These are phyloP conservation scores for Rhodomyrtus tomentosa DNA, from an alignment of 345 rosid genomes.

Conservation along the genomic window DNA sequence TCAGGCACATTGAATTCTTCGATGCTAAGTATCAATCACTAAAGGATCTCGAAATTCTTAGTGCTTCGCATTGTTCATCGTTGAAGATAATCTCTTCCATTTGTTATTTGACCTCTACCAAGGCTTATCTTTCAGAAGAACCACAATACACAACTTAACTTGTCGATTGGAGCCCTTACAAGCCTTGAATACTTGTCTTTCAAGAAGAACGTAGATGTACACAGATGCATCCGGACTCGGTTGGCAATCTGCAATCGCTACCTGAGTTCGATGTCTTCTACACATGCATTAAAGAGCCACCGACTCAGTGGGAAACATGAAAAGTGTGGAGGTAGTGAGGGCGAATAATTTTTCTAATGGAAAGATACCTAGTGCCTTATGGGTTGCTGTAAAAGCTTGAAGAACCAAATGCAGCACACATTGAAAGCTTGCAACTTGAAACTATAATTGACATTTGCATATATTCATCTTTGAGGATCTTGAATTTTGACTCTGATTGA, in stretches of 20 bases:
- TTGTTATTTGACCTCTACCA: too few relatives aligned
- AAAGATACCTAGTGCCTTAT: not conserved
- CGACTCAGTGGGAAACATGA: not conserved
- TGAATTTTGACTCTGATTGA: not conserved
- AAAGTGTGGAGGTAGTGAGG: not conserved
- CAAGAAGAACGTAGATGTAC: not conserved
- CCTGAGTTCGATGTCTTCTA: not conserved
- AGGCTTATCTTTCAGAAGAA: too few relatives aligned
- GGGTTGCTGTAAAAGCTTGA: not conserved
- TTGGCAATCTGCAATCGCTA: not conserved
- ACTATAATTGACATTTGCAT: not conserved
- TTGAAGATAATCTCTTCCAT: too few relatives aligned
- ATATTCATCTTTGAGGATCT: not conserved
- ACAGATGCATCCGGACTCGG: not conserved
- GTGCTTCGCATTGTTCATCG: too few relatives aligned
- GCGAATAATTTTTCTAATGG: not conserved
- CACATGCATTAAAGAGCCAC: not conserved
- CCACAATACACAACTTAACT: too few relatives aligned
- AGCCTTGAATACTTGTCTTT: not conserved
- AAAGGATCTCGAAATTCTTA: conserved; percentile 11
- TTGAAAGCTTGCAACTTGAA: not conserved
- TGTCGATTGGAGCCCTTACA: too few relatives aligned
- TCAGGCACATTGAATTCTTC: too few relatives aligned
- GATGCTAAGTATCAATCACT: too few relatives aligned
- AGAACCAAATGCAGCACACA: not conserved